phyloP scores from a whole-genome alignment of 805 yeast genomes.

The Candida qinlingensis region DNA sequence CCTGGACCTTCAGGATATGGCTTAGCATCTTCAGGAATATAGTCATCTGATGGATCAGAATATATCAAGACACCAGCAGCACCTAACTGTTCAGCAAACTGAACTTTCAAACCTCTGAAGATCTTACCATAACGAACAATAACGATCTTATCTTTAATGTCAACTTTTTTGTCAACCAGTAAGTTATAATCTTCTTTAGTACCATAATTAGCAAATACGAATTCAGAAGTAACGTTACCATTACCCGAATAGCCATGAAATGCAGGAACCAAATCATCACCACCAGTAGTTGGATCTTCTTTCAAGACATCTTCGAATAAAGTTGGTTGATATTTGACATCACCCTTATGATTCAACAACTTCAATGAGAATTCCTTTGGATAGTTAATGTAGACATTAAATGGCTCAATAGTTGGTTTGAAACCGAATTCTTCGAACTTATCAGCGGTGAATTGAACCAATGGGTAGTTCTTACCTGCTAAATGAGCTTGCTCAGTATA shows the following conservation, averaged over 20 bases:
- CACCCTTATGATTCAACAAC: conserved; percentile 27
- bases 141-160: conserved; percentile 53
- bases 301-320: conserved; percentile 46
- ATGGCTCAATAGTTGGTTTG: conserved; percentile 45
- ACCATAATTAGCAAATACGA: conserved; percentile 68
- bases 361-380: conserved; percentile 52
- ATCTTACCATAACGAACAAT: conserved; percentile 61
- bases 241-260: conserved; percentile 74
- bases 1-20: conserved; percentile 77
- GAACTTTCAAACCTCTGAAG: conserved; percentile 71
- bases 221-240: conserved; percentile 67
- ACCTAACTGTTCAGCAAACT: conserved; percentile 69
- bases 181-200: conserved; percentile 50
- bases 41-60: conserved; percentile 66
- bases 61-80: conserved; percentile 63
- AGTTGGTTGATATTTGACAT: conserved; percentile 44
- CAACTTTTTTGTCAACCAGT: conserved; percentile 42
- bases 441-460: conserved; percentile 53
- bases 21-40: conserved; percentile 49
- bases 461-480: conserved; percentile 46
- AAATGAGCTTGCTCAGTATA: conserved; percentile 53
- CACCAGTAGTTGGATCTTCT: conserved; percentile 41
- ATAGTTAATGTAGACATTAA: conserved; percentile 57
- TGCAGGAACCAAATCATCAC: conserved; percentile 53
- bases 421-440: conserved; percentile 60